Percentiles rank a stretch among this genome's conserved stretches.
These are phyloP conservation scores for Suillus brevipes DNA, from an alignment of 768 basidiomycete species.

Conservation along the genomic window DNA sequence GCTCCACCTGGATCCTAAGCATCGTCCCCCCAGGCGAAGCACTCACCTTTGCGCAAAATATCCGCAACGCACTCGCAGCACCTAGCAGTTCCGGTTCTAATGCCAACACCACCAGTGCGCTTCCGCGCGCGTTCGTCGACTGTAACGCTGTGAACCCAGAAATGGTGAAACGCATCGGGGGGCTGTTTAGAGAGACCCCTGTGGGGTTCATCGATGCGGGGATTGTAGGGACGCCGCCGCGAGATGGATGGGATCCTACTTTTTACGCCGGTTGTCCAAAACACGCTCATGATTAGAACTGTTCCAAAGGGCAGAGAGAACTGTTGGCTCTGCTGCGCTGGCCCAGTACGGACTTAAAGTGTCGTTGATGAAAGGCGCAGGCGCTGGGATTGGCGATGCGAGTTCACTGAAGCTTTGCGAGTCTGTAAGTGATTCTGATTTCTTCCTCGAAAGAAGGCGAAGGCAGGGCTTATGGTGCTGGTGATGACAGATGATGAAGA, in stretches of 20 bases:
- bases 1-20: conserved; percentile 45
- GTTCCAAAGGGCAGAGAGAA: conserved; percentile 31
- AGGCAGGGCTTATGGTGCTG: background rate
- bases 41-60: conserved; percentile 38
- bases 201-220: conserved; percentile 50
- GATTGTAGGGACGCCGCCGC: conserved; percentile 57
- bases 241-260: conserved; percentile 46
- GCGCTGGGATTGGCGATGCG: conserved; percentile 51
- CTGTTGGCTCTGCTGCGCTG: conserved; percentile 39
- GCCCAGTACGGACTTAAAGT: conserved; percentile 44
- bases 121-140: conserved; percentile 44
- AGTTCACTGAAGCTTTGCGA: conserved; percentile 63
- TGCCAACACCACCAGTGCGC: too few species aligned
- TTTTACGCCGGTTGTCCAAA: too few species aligned
- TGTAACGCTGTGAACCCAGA: conserved; percentile 58
- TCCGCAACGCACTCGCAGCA: background rate
- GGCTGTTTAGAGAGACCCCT: conserved; percentile 36
- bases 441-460: background rate
- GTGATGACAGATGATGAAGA: conserved; percentile 47
- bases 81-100: background rate
- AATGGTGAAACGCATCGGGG: conserved; percentile 45
- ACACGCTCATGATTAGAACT: too few species aligned
- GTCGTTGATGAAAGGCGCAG: conserved; percentile 42
- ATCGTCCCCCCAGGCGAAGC: conserved; percentile 56
- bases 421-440: conserved; percentile 37